Percentiles rank a stretch among this genome's conserved stretches.
Conservation (phyloP, 352 stramenopile species). For the Pythium biforme region DNA sequence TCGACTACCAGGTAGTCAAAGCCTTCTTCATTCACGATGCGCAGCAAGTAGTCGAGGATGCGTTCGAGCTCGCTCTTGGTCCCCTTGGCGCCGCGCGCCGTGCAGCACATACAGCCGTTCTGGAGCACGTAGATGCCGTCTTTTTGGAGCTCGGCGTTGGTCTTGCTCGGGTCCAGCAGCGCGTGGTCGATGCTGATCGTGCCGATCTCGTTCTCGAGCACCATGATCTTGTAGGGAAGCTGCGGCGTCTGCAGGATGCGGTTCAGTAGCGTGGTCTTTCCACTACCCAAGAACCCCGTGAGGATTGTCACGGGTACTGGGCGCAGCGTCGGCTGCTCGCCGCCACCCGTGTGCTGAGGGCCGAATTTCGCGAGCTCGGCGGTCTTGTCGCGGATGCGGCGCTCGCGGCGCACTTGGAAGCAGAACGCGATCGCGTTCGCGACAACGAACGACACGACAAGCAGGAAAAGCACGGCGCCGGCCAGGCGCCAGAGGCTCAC, state of each 20-base stretch:
- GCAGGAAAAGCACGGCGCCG: conserved; percentile 27
- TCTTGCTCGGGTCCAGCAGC: conserved; percentile 36
- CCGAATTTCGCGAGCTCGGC: conserved; percentile 30
- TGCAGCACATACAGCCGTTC: conserved; percentile 98
- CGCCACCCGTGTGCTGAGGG: not conserved
- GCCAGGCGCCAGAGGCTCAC: conserved; percentile 33
- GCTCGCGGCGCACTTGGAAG: conserved; percentile 58
- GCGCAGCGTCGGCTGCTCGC: conserved; percentile 9
- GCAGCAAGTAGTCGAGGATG: conserved; percentile 87
- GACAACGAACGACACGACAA: conserved; percentile 50
- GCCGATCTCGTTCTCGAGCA: conserved; percentile 91
- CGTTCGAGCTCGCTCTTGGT: conserved; percentile 90
- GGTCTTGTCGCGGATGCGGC: conserved; percentile 64
- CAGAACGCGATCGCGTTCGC: conserved; percentile 67
- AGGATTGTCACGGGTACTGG: conserved; percentile 90
- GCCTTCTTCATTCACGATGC: conserved; percentile 62
- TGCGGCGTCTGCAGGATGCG: conserved; percentile 88
- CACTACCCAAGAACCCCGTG: conserved; percentile 93
- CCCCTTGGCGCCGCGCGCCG: conserved; percentile 87
- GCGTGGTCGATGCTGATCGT: conserved; percentile 71
- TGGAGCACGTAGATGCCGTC: conserved; percentile 96
- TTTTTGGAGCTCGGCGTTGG: conserved; percentile 27
- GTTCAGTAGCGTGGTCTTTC: conserved; percentile 97
- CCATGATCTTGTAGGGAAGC: conserved; percentile 93
- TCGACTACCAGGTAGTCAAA: conserved; percentile 98